These are phyloP conservation scores for Candida mesenterica DNA, from an alignment of 1,139 yeast genomes.

Conservation along the genomic window DNA sequence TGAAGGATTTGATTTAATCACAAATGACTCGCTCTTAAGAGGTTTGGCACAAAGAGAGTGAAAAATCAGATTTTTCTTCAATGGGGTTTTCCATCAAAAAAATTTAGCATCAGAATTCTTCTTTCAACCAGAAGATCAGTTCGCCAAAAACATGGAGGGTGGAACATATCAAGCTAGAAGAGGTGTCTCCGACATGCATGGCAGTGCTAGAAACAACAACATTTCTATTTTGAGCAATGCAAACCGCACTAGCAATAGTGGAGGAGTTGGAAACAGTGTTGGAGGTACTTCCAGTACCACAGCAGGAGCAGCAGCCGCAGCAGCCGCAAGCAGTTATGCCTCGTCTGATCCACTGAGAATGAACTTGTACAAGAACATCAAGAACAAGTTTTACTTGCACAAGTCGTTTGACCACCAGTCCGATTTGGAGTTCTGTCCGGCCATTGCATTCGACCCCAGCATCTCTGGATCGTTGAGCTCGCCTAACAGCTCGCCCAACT, in stretches of 20 bases:
- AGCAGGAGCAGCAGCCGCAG: neutral
- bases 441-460: constrained; percentile 21
- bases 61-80: too few relatives aligned
- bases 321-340: too few relatives aligned
- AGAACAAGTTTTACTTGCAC: constrained; percentile 56
- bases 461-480: constrained; percentile 3
- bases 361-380: constrained; percentile 28
- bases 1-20: too few relatives aligned
- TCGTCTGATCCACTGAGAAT: constrained; percentile 17
- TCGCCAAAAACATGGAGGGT: constrained; percentile 1
- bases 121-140: neutral
- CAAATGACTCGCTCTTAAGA: too few relatives aligned
- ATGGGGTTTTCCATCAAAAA: too few relatives aligned
- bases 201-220: neutral
- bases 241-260: neutral
- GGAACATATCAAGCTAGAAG: constrained; percentile 1
- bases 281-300: neutral
- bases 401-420: constrained; percentile 71
- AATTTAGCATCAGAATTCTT: neutral
- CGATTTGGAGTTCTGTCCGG: constrained; percentile 70
- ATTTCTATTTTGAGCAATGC: neutral
- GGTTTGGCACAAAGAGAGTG: too few relatives aligned
- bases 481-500: constrained; percentile 12
- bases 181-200: neutral
- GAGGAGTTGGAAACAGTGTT: neutral